Evolutionary conservation across 108 stramenopile species (phyloP).

Genomic region (Licmophora abbreviata): DNA sequence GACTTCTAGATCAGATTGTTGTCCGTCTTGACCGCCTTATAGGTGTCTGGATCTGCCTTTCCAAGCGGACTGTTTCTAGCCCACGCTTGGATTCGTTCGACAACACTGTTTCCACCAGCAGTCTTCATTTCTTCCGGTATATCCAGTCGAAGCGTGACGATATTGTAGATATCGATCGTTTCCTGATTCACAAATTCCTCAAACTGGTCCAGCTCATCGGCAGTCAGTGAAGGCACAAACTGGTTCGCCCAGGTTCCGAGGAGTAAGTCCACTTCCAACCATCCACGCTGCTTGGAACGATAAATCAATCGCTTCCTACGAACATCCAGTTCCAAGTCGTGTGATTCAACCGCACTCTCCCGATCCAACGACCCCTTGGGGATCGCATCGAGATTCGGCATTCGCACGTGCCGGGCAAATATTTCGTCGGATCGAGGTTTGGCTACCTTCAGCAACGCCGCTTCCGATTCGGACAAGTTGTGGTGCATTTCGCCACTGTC

Average conservation of each 20-base stretch:
- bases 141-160: conserved; percentile 80
- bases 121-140: conserved; percentile 64
- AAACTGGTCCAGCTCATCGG: conserved; percentile 84
- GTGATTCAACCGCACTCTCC: neutral
- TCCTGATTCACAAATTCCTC: conserved; percentile 96
- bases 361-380: conserved; percentile 7
- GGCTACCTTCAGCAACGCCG: conserved; percentile 54
- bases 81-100: conserved; percentile 80
- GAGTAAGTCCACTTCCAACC: conserved; percentile 96
- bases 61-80: conserved; percentile 73
- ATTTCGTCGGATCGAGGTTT: conserved; percentile 62
- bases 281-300: conserved; percentile 97
- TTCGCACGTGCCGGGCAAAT: conserved; percentile 44
- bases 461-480: conserved; percentile 36
- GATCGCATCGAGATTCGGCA: conserved; percentile 38
- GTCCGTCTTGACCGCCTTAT: conserved; percentile 60
- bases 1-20: conserved; percentile 66
- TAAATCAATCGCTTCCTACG: conserved; percentile 91
- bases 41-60: conserved; percentile 70
- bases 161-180: conserved; percentile 99
- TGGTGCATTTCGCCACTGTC: conserved; percentile 47
- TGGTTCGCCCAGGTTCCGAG: conserved; percentile 96
- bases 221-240: conserved; percentile 68
- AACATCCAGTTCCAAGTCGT: conserved; percentile 48
- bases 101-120: conserved; percentile 37